Evolutionary conservation across 1,284 basidiomycete species (phyloP).

Genomic region (Trichosporon asahii): DNA sequence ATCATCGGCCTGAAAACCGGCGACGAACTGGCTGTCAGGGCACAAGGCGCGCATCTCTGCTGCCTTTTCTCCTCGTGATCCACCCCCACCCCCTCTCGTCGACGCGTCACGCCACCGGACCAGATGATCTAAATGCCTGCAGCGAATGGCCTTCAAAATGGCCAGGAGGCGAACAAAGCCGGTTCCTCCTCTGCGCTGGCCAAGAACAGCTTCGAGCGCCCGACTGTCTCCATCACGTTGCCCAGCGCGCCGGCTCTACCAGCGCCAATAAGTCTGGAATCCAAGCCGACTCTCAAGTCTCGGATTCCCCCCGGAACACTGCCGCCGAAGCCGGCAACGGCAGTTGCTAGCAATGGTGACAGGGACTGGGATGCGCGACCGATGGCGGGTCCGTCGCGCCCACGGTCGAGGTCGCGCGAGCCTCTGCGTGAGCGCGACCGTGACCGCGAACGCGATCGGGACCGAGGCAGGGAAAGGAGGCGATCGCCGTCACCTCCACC

Average conservation of each 20-base stretch:
- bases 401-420: constrained; percentile 4
- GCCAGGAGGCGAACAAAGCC: constrained; percentile 4
- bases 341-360: background rate
- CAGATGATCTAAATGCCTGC: constrained; percentile 8
- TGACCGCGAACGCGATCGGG: constrained; percentile 10
- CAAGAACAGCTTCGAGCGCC: background rate
- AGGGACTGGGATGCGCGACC: background rate
- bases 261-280: background rate
- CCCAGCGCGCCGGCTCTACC: background rate
- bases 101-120: constrained; percentile 9
- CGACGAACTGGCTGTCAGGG: background rate
- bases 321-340: constrained; percentile 1
- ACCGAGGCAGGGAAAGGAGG: background rate
- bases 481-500: background rate
- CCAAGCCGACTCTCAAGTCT: background rate
- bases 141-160: constrained; percentile 5
- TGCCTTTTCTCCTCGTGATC: background rate
- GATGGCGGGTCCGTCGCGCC: background rate
- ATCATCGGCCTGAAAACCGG: background rate
- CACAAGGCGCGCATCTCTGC: background rate
- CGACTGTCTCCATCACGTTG: constrained; percentile 6
- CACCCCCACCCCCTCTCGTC: background rate
- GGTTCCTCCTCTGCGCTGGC: background rate
- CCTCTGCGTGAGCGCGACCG: constrained; percentile 1
- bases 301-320: background rate